These are phyloP conservation scores for Candida wancherniae DNA, from an alignment of 805 yeast genomes.

Conservation along the genomic window DNA sequence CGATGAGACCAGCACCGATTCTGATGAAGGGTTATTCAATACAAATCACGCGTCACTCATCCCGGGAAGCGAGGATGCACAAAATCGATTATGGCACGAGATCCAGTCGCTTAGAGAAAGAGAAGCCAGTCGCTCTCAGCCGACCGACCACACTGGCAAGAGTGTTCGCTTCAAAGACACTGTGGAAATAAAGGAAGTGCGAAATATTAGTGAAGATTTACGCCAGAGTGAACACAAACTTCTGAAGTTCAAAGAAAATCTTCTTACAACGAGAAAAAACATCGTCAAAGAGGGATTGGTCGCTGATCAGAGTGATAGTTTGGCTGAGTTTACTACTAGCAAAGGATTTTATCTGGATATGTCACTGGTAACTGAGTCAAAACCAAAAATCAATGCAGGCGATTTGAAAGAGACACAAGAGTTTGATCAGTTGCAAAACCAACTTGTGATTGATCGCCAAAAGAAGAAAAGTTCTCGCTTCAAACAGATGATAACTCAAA, in stretches of 20 bases:
- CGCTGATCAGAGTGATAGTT: too few relatives aligned
- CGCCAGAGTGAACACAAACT: conserved; percentile 23
- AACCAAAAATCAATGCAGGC: too few relatives aligned
- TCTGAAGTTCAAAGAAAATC: conserved; percentile 18
- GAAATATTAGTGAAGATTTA: conserved; percentile 48
- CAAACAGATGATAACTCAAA: conserved; percentile 9
- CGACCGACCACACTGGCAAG: conserved; percentile 23
- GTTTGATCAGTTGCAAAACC: conserved; percentile 2
- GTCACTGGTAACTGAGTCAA: too few relatives aligned
- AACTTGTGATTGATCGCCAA: not conserved
- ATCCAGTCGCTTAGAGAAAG: conserved; percentile 26
- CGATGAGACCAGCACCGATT: conserved; percentile 18
- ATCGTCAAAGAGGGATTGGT: too few relatives aligned
- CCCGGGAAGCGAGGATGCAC: conserved; percentile 9
- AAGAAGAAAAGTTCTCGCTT: conserved; percentile 9
- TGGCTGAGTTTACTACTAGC: too few relatives aligned
- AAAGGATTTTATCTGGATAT: too few relatives aligned
- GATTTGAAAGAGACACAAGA: too few relatives aligned
- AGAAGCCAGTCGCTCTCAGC: conserved; percentile 1
- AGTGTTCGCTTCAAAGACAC: conserved; percentile 51
- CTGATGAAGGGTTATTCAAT: conserved; percentile 35
- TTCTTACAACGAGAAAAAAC: too few relatives aligned
- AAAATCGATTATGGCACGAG: conserved; percentile 37
- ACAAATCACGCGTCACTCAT: conserved; percentile 18
- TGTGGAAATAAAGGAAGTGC: conserved; percentile 56